Evolutionary conservation across 805 yeast genomes (phyloP).

Genomic region (Pichia phayaonensis): DNA sequence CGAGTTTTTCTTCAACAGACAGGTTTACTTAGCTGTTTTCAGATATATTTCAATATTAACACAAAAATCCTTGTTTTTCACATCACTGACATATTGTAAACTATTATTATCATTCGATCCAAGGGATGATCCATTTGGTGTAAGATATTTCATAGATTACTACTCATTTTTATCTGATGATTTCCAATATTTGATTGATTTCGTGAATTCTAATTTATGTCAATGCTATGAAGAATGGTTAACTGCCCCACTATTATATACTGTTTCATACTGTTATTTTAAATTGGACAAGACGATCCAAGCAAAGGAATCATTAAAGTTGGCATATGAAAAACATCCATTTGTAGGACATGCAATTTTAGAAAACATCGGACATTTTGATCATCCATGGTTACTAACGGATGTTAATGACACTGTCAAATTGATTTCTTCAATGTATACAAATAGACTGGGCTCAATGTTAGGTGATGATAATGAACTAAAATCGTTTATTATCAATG

Average conservation of each 20-base stretch:
- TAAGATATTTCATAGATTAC: conserved; percentile 72
- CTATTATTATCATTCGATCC: conserved; percentile 61
- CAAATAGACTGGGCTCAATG: conserved; percentile 41
- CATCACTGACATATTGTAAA: conserved; percentile 73
- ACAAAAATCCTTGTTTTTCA: conserved; percentile 67
- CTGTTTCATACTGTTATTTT: conserved; percentile 56
- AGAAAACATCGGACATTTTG: conserved; percentile 37
- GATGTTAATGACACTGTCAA: conserved; percentile 27
- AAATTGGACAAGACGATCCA: conserved; percentile 28
- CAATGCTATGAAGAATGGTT: conserved; percentile 57
- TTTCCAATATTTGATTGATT: conserved; percentile 50
- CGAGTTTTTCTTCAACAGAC: conserved; percentile 67
- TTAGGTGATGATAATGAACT: conserved; percentile 46
- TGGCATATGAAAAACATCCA: conserved; percentile 52
- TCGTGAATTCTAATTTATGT: conserved; percentile 49
- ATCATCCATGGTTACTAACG: conserved; percentile 21
- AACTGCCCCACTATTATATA: conserved; percentile 65
- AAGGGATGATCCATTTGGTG: conserved; percentile 77
- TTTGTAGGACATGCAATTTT: conserved; percentile 45
- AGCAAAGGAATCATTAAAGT: conserved; percentile 41
- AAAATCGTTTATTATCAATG: conserved; percentile 32
- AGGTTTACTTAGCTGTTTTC: conserved; percentile 65
- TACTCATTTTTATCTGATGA: conserved; percentile 65
- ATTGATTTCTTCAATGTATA: conserved; percentile 49
- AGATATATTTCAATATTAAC: conserved; percentile 63